Evolutionary conservation across 805 yeast species (phyloP), one percentile per base, ranked within the genome.

Genomic region (Wickerhamiella vanderwaltii): DNA sequence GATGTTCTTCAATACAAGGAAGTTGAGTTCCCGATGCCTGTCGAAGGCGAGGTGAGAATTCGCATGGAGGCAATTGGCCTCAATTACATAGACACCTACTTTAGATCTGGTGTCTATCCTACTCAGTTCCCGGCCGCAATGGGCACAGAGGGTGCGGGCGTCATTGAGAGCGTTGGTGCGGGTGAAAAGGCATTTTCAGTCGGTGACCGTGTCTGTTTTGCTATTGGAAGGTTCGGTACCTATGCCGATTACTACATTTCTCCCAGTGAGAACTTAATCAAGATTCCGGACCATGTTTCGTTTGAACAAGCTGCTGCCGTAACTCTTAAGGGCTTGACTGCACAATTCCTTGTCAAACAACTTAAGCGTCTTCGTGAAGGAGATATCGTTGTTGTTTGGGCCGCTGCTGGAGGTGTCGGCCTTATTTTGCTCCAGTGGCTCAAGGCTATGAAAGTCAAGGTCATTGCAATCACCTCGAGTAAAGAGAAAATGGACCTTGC

Each of bases 401-500:
- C 96, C 3, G 95, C 95, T 6, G 95, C 96, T 2, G 97, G 96
- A 35, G 95, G 96, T 43, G 88, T 83, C 39, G 97, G 97, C 4
- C 68, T 73, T 39, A 50, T 83, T 15, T 63, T 85, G 41, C 65
- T 68, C 38, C 95, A 86, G 58, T 63, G 86, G 60, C 60, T 79
- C 38, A 59, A 67, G 23, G 54, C 61, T 18, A 66, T 64, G 37
- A 94, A 94, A 16, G 95, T 86, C 3, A 77, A 73, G 48, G 86
- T 77, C 35, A 85, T 87, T 61, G 95, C 93, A 2, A 67, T 81
- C 29, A 91, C 93, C 5, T 84, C 95, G 1, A 67, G 83, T 9
- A 73, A 69, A 20, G 93, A 71, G 43, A 87, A 87, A 61, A 68
- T 79, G 49, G 60, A 66, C 41, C 51, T 75, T 26, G 94, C 84